phyloP scores from a whole-genome alignment of 345 rosid genomes.

The Salix arbutifolia region DNA sequence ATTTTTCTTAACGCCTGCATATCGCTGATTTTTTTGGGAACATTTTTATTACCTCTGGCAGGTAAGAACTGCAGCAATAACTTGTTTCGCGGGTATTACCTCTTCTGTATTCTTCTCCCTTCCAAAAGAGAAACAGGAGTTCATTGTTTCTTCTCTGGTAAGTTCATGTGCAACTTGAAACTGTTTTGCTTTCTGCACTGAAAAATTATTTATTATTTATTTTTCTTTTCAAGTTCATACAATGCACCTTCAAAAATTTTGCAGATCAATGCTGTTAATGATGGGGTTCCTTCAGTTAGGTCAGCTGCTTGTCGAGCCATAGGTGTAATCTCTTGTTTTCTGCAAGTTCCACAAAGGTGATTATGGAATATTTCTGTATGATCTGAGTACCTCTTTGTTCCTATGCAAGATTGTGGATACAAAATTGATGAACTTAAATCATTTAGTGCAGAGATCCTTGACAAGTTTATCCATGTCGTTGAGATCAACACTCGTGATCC shows the following conservation, averaged over 20 bases:
- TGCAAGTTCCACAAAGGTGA: slow-evolving; percentile 60
- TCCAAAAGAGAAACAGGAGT: slow-evolving; percentile 49
- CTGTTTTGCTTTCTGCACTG: slow-evolving; percentile 7
- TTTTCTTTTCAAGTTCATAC: slow-evolving; percentile 6
- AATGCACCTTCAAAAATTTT: slow-evolving; percentile 22
- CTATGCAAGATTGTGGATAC: slow-evolving; percentile 10
- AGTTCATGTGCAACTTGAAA: slow-evolving; percentile 26
- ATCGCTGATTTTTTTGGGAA: background rate
- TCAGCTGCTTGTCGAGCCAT: slow-evolving; percentile 97
- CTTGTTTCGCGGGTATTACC: slow-evolving; percentile 94
- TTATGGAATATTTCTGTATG: slow-evolving; percentile 13
- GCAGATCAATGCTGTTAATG: slow-evolving; percentile 68
- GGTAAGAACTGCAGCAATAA: slow-evolving; percentile 83
- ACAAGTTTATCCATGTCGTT: slow-evolving; percentile 66
- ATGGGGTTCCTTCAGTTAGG: slow-evolving; percentile 71
- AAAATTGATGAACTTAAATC: slow-evolving; percentile 36
- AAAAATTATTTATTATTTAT: background rate
- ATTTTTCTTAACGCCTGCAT: background rate
- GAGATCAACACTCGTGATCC: slow-evolving; percentile 69
- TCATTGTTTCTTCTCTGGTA: slow-evolving; percentile 65
- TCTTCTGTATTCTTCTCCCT: slow-evolving; percentile 65
- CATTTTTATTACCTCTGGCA: slow-evolving; percentile 23
- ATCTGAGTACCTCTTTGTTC: slow-evolving; percentile 5
- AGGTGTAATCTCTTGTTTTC: slow-evolving; percentile 87
- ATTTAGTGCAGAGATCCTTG: slow-evolving; percentile 73